These are phyloP conservation scores for Datura wrightii DNA, from an alignment of 257 asterid genomes.

Conservation along the genomic window DNA sequence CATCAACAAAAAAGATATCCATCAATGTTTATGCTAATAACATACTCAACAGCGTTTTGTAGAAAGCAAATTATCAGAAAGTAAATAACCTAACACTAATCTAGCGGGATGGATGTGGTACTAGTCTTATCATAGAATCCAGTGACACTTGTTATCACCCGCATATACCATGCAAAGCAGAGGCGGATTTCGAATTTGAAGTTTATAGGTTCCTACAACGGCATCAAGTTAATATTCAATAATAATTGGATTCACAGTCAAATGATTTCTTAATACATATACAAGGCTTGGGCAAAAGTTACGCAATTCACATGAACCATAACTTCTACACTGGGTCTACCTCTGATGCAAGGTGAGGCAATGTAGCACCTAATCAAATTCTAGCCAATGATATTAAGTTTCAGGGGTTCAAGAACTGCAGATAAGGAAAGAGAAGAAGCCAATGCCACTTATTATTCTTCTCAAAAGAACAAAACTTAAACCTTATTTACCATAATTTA, in stretches of 20 bases:
- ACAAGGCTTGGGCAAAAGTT: background rate
- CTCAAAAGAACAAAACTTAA: too few relatives aligned
- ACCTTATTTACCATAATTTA: too few relatives aligned
- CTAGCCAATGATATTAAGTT: background rate
- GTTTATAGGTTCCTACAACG: background rate
- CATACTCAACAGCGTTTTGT: background rate
- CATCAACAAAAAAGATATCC: slow-evolving; percentile 20
- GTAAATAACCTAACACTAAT: background rate
- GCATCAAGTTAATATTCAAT: background rate
- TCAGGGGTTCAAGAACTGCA: background rate
- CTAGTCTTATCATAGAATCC: background rate
- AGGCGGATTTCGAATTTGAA: background rate
- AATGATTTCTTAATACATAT: background rate
- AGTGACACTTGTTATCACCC: background rate
- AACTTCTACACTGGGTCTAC: background rate
- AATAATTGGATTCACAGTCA: background rate
- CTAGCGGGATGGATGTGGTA: background rate
- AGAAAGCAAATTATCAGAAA: background rate
- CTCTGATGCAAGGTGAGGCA: background rate
- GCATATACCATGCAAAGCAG: background rate
- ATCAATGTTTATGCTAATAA: background rate
- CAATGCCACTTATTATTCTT: background rate
- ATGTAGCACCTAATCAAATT: background rate
- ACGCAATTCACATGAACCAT: background rate
- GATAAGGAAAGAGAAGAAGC: background rate